Evolutionary conservation across 768 basidiomycete genomes (phyloP), one percentile per base, ranked within the genome.

Genomic region (Imleria badia): DNA sequence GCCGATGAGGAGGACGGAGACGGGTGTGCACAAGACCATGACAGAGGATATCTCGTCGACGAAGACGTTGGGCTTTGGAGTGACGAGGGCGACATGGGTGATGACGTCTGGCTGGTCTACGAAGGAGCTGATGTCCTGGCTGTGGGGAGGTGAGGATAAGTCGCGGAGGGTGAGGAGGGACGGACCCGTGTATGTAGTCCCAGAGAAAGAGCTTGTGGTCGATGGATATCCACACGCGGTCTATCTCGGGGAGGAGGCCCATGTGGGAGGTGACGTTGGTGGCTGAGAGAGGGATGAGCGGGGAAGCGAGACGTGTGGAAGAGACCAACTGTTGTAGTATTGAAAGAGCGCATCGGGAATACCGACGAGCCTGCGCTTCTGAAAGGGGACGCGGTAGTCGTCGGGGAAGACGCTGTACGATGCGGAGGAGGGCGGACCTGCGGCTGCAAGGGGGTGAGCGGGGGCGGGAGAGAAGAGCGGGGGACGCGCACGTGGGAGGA

Each of bases 181-280:
- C 88, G 52, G 61, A 96, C 95, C 94, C 92, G 61, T 96, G 91
- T 34, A 86, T 75, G 69, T 97, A 99, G 71, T 99, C 94, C 97
- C 97, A 98, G 22, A 99, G 76, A 65, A 97, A 91, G 33, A 99
- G 77, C 63, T 92, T 91, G 70, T 94, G 86, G 73, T 98, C 94
- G 54, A 96, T 89, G 11, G 92, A 89, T 59, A 98, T 89, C 94
- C 94, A 99, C 0, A 90, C 94, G 43, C 94, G 83, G 62, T 96
- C 93, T 57, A 98, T 91, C 63, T 95, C 91, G 23, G 94, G 86
- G 67, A 98, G 81, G 49, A 99, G 73, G 11, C 95, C 95, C 88
- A 97, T 89, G 64, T 90, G 86, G 17, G 89, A 85, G 23, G 83
- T 83, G 50, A 88, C 82, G 64, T 76, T 85, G 34, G 82, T 79